Percentiles rank a stretch among this genome's conserved stretches.
Conservation (phyloP, 2,329 filamentous ascomycete species). For the Fusarium agapanthi region DNA sequence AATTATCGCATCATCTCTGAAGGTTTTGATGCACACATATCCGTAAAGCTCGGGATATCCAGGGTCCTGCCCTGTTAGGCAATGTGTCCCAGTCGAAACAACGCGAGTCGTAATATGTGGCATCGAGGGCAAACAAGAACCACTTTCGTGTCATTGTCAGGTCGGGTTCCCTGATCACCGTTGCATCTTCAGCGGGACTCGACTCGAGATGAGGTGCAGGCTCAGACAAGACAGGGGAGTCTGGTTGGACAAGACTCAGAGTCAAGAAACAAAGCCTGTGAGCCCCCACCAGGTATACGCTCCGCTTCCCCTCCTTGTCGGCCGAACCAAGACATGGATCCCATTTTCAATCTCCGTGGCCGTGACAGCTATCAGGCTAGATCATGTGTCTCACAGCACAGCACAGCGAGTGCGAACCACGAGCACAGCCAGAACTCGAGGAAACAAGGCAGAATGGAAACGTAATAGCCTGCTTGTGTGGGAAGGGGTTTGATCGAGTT, state of each 20-base stretch:
- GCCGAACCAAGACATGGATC: constrained; percentile 32
- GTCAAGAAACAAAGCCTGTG: background rate
- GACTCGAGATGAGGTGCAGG: constrained; percentile 33
- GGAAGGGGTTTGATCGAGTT: constrained; percentile 14
- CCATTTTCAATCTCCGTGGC: constrained; percentile 18
- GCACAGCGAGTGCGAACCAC: constrained; percentile 1
- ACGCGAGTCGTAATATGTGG: constrained; percentile 29
- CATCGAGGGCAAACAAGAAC: constrained; percentile 7
- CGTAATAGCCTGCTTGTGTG: constrained; percentile 32
- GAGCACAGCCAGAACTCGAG: background rate
- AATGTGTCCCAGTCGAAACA: constrained; percentile 13
- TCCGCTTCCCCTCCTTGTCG: constrained; percentile 31
- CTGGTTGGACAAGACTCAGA: constrained; percentile 18
- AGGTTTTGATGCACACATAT: constrained; percentile 4
- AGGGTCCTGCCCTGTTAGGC: constrained; percentile 36
- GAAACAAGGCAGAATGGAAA: constrained; percentile 16
- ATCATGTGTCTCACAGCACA: background rate
- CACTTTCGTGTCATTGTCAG: constrained; percentile 31
- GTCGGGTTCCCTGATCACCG: constrained; percentile 33
- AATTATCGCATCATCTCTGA: constrained; percentile 12
- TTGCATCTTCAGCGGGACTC: constrained; percentile 34
- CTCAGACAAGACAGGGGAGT: constrained; percentile 9
- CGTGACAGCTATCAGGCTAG: background rate
- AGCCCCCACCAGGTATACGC: constrained; percentile 22
- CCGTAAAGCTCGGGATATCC: constrained; percentile 19